Base-by-base conservation (phyloP, 1,284 basidiomycete species). In the Termitomyces sp. region DNA sequence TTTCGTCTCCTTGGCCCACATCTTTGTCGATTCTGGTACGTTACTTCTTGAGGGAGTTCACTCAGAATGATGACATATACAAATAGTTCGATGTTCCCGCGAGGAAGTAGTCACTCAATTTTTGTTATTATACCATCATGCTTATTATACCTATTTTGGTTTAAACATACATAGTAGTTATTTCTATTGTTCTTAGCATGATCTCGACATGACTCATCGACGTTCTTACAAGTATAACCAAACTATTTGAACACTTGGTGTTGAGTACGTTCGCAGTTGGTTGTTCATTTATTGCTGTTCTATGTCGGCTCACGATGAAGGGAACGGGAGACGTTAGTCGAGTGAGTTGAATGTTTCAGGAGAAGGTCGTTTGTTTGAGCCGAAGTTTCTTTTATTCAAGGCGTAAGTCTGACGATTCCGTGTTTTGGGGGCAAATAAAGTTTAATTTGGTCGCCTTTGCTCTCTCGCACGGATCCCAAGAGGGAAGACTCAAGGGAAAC, bases 1-100 rank as follows among this genome's bases (percentile, higher is more conserved):
- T 60, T 21, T 57, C 65, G 19, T 65, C 68, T 31, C 66, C 70
- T 30, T 73, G 72, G 71, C 71, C 73, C 7, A 67, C 67, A 0
- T 72, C 73, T n/a, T 58, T 74, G 57, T 54, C 62, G 26, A 53
- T 63, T 26, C 38, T 58, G 56, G 62, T 63, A 44, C 4, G 53
- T 52, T 7, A 6, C 3, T 28, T 31, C 9, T 40, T 28, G 1
- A 2, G n/a, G 9, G 4, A 8, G 3, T 24, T 15, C 3, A 8
- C n/a, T 26, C 8, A 7, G 6, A 2, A 30, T 45, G 17, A 12
- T 55, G 21, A 55, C 28, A 26, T 19, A 17, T 34, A 26, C 1
- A 3, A 30, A 30, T 30, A 55, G 54, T 55, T 41, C 17, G 54
- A 55, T 19, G 30, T 33, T 7, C 33, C 51, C 12, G 2, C 26